phyloP scores from a whole-genome alignment of 768 basidiomycete species.

The Agaricus blazei region DNA sequence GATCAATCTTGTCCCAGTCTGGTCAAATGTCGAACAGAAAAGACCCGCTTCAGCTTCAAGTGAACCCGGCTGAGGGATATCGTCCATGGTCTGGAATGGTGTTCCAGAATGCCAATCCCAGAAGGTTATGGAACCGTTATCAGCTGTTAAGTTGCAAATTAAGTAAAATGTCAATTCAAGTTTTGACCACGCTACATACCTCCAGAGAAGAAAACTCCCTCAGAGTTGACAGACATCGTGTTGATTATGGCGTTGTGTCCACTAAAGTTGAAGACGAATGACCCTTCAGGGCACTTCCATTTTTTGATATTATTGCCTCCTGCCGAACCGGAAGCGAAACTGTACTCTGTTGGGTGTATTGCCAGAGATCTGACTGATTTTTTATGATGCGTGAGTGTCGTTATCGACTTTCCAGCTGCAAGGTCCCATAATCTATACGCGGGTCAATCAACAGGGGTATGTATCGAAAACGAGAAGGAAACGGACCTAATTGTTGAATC shows the following conservation, averaged over 20 bases:
- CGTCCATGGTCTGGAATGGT: constrained; percentile 91
- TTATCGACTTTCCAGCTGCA: constrained; percentile 95
- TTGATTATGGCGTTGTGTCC: constrained; percentile 99
- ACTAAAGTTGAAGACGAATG: constrained; percentile 93
- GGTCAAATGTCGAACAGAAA: constrained; percentile 96
- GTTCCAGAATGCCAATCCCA: constrained; percentile 97
- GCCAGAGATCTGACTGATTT: constrained; percentile 94
- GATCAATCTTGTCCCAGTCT: constrained; percentile 89
- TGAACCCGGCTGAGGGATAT: constrained; percentile 95
- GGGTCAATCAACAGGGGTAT: neutral
- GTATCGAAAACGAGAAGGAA: neutral
- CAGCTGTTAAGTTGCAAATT: constrained; percentile 42
- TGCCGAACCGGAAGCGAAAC: constrained; percentile 91
- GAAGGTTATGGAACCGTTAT: constrained; percentile 86
- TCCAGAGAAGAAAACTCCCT: constrained; percentile 96
- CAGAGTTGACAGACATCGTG: constrained; percentile 87
- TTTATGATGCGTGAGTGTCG: constrained; percentile 98
- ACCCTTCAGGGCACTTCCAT: constrained; percentile 97
- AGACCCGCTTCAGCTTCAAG: constrained; percentile 96
- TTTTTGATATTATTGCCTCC: constrained; percentile 99
- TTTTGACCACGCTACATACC: constrained; percentile 44
- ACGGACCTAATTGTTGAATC: constrained; percentile 88
- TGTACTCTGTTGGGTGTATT: constrained; percentile 94
- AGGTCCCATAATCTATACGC: constrained; percentile 84
- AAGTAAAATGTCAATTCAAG: neutral